These are phyloP conservation scores for Aspergillus fructus DNA, from an alignment of 2,329 filamentous ascomycete genomes.

Conservation along the genomic window DNA sequence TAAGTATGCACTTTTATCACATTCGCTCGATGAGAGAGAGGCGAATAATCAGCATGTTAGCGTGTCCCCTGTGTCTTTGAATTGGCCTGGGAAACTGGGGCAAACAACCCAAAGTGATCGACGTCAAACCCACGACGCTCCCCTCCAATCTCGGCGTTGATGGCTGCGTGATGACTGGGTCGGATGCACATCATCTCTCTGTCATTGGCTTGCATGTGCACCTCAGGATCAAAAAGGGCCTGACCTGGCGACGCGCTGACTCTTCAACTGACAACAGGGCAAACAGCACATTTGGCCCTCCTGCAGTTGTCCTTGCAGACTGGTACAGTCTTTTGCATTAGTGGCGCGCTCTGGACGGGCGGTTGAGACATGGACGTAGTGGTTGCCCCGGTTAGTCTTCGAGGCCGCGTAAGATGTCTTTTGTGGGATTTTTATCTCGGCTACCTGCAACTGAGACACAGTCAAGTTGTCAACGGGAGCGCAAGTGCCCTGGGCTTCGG, in stretches of 20 bases:
- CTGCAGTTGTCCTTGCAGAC: background rate
- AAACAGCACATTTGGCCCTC: background rate
- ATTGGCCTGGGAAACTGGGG: background rate
- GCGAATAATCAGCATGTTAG: background rate
- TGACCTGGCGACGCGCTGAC: background rate
- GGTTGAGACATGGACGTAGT: background rate
- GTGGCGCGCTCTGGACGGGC: background rate
- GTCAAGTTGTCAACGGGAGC: too few species aligned
- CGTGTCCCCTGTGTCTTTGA: background rate
- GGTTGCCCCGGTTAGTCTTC: background rate
- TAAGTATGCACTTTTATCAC: background rate
- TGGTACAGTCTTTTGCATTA: background rate
- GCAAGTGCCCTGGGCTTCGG: too few species aligned
- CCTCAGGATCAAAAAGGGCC: constrained; percentile 1
- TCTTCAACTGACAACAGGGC: background rate
- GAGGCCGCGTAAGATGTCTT: background rate
- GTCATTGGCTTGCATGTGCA: constrained; percentile 2
- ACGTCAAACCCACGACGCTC: background rate
- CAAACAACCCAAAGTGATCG: background rate
- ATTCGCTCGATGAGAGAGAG: background rate
- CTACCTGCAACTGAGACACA: background rate
- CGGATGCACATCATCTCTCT: background rate
- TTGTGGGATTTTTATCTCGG: background rate
- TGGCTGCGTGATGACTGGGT: background rate
- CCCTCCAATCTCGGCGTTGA: background rate